Percentiles rank a stretch among this genome's conserved stretches.
Evolutionary conservation across 2,329 filamentous ascomycete species (phyloP).

Genomic region (Metarhizium anisopliae): DNA sequence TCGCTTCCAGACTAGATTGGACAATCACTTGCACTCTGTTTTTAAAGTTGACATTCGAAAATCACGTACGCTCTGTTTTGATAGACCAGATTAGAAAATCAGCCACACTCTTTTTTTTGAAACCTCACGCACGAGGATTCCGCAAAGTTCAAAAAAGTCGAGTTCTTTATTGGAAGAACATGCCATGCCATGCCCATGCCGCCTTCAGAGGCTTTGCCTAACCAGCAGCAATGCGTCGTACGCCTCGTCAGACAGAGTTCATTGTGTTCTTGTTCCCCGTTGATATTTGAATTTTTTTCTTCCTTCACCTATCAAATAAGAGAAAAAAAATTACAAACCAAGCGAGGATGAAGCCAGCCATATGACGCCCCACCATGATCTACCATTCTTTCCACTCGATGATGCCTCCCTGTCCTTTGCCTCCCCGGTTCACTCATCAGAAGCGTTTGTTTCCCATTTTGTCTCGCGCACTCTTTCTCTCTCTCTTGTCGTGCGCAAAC

Average conservation of each 20-base stretch:
- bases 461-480: not conserved
- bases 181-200: conserved; percentile 21
- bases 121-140: too few relatives aligned
- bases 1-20: too few relatives aligned
- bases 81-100: too few relatives aligned
- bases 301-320: not conserved
- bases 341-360: conserved; percentile 35
- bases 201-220: conserved; percentile 27
- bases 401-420: not conserved
- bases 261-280: conserved; percentile 20
- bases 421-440: not conserved
- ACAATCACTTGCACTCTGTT: too few relatives aligned
- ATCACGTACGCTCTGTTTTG: too few relatives aligned
- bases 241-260: conserved; percentile 19
- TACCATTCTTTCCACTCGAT: conserved; percentile 16
- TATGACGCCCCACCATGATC: conserved; percentile 38
- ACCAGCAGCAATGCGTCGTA: conserved; percentile 26
- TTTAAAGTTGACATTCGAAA: too few relatives aligned
- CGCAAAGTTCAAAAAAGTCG: too few relatives aligned
- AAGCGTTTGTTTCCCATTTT: not conserved
- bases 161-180: too few relatives aligned
- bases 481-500: not conserved
- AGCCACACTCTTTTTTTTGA: too few relatives aligned
- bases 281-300: not conserved
- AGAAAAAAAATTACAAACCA: conserved; percentile 27